Evolutionary conservation across 2,329 filamentous ascomycete species (phyloP).

Genomic region (Aureobasidium sp.): DNA sequence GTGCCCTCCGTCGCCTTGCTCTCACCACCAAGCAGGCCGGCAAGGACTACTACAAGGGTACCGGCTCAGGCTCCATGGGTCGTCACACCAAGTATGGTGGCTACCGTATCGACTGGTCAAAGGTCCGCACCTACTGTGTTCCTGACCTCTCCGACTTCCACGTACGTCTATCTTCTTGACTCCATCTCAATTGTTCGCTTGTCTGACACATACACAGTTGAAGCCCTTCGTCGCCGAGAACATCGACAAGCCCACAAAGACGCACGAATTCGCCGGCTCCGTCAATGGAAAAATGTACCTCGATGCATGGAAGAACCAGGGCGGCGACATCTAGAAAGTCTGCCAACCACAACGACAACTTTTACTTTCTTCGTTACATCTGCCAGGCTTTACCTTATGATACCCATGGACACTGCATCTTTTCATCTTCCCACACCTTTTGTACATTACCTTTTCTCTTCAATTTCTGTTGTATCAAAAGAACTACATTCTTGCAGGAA

Average conservation of each 20-base stretch:
- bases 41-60: slow-evolving; percentile 97
- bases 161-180: slow-evolving; percentile 38
- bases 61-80: slow-evolving; percentile 79
- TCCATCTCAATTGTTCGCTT: not conserved
- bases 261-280: slow-evolving; percentile 32
- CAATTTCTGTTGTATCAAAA: not conserved
- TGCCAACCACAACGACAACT: not conserved
- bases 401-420: not conserved
- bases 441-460: not conserved
- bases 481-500: not conserved
- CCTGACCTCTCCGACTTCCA: slow-evolving; percentile 64
- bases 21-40: slow-evolving; percentile 90
- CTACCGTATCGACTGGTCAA: slow-evolving; percentile 74
- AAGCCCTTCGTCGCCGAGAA: slow-evolving; percentile 66
- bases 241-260: slow-evolving; percentile 46
- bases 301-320: slow-evolving; percentile 25
- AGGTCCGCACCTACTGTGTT: slow-evolving; percentile 84
- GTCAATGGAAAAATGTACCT: slow-evolving; percentile 26
- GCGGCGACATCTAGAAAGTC: slow-evolving; percentile 15
- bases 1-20: slow-evolving; percentile 62
- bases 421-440: not conserved
- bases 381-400: not conserved
- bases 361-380: not conserved
- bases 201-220: slow-evolving; percentile 31
- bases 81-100: slow-evolving; percentile 73